A percentile compares a stretch with the other conserved stretches of the same genome.
phyloP scores from a whole-genome alignment of 164 flowering plant genomes.

The Platanus orientalis region DNA sequence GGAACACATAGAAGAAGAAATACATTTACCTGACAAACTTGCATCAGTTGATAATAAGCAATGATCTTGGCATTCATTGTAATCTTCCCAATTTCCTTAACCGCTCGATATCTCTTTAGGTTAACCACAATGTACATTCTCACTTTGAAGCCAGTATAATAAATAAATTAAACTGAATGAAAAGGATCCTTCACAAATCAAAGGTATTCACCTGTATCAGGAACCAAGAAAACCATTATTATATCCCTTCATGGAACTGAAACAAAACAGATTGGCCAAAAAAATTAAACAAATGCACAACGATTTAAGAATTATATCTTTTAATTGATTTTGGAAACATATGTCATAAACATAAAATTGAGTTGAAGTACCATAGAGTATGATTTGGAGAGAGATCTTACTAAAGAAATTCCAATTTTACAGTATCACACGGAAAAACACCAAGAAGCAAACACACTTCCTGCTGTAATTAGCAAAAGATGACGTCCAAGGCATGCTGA shows the following conservation, averaged over 20 bases:
- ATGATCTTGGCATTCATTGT: conserved; percentile 57
- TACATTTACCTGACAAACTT: conserved; percentile 66
- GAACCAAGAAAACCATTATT: neutral
- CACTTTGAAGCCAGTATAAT: conserved; percentile 28
- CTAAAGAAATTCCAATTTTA: conserved; percentile 12
- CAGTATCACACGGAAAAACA: conserved; percentile 27
- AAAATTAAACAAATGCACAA: neutral
- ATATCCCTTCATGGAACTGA: neutral
- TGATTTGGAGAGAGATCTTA: conserved; percentile 1
- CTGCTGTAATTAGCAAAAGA: conserved; percentile 12
- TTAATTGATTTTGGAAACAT: neutral
- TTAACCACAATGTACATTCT: conserved; percentile 62
- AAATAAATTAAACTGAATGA: neutral
- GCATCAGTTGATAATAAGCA: conserved; percentile 58
- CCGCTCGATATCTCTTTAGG: conserved; percentile 42
- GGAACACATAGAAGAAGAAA: neutral
- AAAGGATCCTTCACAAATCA: conserved; percentile 4
- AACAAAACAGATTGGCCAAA: neutral
- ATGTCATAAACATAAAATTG: neutral
- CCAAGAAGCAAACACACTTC: conserved; percentile 17
- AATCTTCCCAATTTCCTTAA: conserved; percentile 48
- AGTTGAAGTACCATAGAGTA: neutral
- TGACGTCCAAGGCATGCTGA: neutral
- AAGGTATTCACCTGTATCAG: conserved; percentile 24
- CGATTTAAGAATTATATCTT: neutral